phyloP scores from a whole-genome alignment of 495 filamentous ascomycete species.

The Tuber magnatum region DNA sequence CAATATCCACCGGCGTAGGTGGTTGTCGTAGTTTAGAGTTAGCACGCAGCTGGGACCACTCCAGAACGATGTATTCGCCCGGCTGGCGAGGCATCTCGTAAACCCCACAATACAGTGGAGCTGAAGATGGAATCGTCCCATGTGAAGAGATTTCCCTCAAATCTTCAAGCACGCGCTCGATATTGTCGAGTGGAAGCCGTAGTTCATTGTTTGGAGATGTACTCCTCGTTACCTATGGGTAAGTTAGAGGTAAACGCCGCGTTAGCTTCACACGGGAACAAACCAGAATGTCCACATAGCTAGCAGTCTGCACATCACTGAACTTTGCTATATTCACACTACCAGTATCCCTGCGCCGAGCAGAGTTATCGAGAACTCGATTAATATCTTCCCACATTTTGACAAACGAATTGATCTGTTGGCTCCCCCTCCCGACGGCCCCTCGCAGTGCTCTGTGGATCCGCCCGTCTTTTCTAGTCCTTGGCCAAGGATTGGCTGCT shows the following conservation, averaged over 20 bases:
- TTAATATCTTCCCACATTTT: not conserved
- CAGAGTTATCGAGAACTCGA: not conserved
- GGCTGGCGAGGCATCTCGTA: slow-evolving; percentile 4
- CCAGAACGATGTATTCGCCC: slow-evolving; percentile 4
- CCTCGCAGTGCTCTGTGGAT: not conserved
- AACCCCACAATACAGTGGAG: slow-evolving; percentile 15
- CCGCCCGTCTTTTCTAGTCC: not conserved
- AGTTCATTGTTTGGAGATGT: not conserved
- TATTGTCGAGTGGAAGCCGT: slow-evolving; percentile 5
- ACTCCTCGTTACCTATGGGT: not conserved
- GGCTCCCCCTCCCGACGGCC: not conserved
- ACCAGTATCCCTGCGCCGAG: not conserved
- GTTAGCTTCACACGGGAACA: not conserved
- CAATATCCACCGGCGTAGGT: not conserved
- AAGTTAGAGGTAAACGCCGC: not conserved
- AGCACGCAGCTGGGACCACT: not conserved
- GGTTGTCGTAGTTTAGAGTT: not conserved
- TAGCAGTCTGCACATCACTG: not conserved
- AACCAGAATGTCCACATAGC: slow-evolving; percentile 23
- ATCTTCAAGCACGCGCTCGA: slow-evolving; percentile 9
- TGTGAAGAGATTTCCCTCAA: not conserved
- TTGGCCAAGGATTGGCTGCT: not conserved
- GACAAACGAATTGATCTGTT: not conserved
- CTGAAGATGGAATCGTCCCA: slow-evolving; percentile 1
- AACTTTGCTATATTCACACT: not conserved